These are phyloP conservation scores for Ceriops zippeliana DNA, from an alignment of 345 rosid genomes.

Conservation along the genomic window DNA sequence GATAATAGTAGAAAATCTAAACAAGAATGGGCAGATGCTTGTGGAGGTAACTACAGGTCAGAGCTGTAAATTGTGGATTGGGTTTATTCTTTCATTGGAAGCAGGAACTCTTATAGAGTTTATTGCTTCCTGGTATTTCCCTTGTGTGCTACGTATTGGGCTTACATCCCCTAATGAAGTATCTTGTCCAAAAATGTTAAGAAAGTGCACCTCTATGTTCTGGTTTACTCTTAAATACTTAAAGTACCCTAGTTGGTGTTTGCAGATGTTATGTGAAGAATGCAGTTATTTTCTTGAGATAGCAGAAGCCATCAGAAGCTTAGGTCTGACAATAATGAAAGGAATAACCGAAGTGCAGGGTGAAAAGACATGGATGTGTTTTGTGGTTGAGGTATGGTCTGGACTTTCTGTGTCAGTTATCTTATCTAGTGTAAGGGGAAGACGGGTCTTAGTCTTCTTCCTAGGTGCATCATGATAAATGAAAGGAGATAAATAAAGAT, in stretches of 20 bases:
- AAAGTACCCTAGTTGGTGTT: constrained; percentile 20
- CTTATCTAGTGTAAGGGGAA: not conserved
- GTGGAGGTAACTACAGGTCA: constrained; percentile 56
- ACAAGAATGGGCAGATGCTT: constrained; percentile 78
- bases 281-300: constrained; percentile 91
- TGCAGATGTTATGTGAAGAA: constrained; percentile 92
- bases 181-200: no score
- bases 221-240: not conserved
- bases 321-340: constrained; percentile 82
- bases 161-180: not conserved
- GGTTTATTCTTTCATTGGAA: constrained; percentile 9
- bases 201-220: not conserved
- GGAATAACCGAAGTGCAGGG: constrained; percentile 77
- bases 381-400: constrained; percentile 78
- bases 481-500: not conserved
- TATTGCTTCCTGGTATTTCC: not conserved
- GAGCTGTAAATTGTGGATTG: not conserved
- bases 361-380: constrained; percentile 80
- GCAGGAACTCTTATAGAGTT: not conserved
- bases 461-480: not conserved
- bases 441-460: not conserved
- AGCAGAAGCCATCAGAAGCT: constrained; percentile 76
- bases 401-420: constrained; percentile 15
- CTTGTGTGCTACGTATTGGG: not conserved
- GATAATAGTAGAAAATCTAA: constrained; percentile 83